phyloP scores from a whole-genome alignment of 768 basidiomycete genomes.

The Coprinopsis marcescibilis region DNA sequence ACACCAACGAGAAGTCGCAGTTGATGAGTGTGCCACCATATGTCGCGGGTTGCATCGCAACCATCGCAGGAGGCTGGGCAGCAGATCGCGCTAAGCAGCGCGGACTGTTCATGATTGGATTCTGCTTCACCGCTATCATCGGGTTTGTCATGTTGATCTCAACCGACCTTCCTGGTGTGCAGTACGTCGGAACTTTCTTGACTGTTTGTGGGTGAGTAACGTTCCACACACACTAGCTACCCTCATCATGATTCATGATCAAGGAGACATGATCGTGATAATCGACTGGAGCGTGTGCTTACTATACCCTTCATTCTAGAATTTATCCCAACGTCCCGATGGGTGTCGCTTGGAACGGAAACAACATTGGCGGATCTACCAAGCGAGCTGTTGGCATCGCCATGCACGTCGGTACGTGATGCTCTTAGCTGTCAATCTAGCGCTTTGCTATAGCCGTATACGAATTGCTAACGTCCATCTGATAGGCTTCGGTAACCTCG shows the following conservation, averaged over 20 bases:
- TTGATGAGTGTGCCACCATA: conserved; percentile 29
- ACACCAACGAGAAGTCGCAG: conserved; percentile 24
- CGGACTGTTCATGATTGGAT: conserved; percentile 24
- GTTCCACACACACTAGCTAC: not conserved
- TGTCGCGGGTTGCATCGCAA: conserved; percentile 22
- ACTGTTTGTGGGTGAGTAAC: conserved; percentile 24
- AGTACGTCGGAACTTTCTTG: conserved; percentile 27
- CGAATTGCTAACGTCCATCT: not conserved
- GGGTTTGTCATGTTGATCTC: conserved; percentile 26
- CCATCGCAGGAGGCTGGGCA: conserved; percentile 19
- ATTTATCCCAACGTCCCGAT: conserved; percentile 28
- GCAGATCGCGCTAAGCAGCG: conserved; percentile 23
- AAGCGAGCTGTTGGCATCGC: conserved; percentile 30
- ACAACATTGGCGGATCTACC: conserved; percentile 29
- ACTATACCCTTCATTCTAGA: conserved; percentile 12
- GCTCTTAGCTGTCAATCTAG: not conserved
- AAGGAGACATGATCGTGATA: too few species aligned
- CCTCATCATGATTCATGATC: too few species aligned
- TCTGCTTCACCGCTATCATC: conserved; percentile 20
- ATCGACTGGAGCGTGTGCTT: too few species aligned
- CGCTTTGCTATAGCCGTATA: not conserved
- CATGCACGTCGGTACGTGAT: conserved; percentile 26
- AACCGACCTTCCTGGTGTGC: conserved; percentile 20
- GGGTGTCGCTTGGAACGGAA: conserved; percentile 30
- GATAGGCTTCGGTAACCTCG: conserved; percentile 26